Percentiles rank a stretch among this genome's conserved stretches.
These are phyloP conservation scores for Borealophlyctis nickersoniae DNA, from an alignment of 192 early-diverging fungal genomes.

Conservation along the genomic window DNA sequence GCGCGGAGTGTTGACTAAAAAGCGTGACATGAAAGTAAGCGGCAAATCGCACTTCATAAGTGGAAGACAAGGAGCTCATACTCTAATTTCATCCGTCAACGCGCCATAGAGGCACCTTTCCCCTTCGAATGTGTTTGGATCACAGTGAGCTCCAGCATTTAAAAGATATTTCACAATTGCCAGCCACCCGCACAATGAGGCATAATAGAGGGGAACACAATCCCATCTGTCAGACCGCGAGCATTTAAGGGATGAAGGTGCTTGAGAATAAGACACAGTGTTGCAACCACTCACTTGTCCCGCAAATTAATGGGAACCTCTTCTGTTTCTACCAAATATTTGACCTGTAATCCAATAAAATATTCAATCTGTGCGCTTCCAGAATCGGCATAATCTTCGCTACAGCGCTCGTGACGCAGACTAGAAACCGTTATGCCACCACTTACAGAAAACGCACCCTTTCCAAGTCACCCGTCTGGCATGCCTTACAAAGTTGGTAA, in stretches of 20 bases:
- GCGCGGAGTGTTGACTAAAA: conserved; percentile 25
- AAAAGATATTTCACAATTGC: conserved; percentile 43
- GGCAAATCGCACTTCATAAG: not conserved
- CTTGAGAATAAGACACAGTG: too few relatives aligned
- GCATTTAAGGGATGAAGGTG: too few relatives aligned
- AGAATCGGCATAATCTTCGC: too few relatives aligned
- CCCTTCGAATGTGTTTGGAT: conserved; percentile 54
- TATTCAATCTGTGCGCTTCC: too few relatives aligned
- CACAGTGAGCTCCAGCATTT: conserved; percentile 46
- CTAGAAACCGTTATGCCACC: too few relatives aligned
- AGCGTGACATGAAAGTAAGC: not conserved
- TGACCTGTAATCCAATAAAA: conserved; percentile 18
- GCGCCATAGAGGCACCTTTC: conserved; percentile 42
- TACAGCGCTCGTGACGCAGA: too few relatives aligned
- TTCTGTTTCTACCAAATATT: conserved; percentile 23
- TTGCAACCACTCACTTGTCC: conserved; percentile 22
- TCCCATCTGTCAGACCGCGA: conserved; percentile 42
- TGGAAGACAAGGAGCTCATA: not conserved
- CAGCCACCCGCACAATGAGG: conserved; percentile 45
- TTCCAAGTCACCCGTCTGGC: conserved; percentile 42
- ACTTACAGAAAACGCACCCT: conserved; percentile 30
- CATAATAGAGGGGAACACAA: conserved; percentile 42
- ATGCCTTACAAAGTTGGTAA: conserved; percentile 35
- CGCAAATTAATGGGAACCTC: conserved; percentile 43
- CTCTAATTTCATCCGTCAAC: conserved; percentile 43